Base-by-base conservation (phyloP, 2,329 filamentous ascomycete genomes). In the Beauveria brongniartii region DNA sequence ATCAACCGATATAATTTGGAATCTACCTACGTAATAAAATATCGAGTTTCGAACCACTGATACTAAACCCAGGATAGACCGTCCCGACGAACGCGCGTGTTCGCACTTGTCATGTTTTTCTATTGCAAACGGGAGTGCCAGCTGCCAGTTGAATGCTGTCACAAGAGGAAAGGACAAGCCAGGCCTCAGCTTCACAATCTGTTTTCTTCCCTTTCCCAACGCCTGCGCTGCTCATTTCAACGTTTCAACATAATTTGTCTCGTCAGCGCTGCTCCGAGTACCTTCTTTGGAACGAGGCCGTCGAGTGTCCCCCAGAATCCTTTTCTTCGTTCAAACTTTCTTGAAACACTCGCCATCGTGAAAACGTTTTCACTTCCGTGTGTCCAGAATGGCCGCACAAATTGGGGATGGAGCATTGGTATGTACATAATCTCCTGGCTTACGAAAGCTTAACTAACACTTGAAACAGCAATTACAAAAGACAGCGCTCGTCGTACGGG, bases 381-480 rank as follows among this genome's bases (percentile, higher is more conserved):
- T 20, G 37, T 4, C 40, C 22, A 41, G 8, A 48, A 59, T 59
- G 47, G 47, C 47, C n/a, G 22, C 16, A 28, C 9, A 34, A n/a
- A 2, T 2, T 3, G 41, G 22, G 5, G 58, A 61, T 61, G 20
- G 59, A 61, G 44, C 44, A 61, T 61, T 61, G 59, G 59, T 61
- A 48, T 26, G 28, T 20, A 9, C 14, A n/a, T 30, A 10, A 28
- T 28, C 16, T 26, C 22, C 37, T 34, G 12, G 18, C 8, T 9
- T 10, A 1, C 0, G 9, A 12, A 7, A 30, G 2, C 2, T 14
- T 9, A 9, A 48, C 14, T 44, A 51, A 51, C 43, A 12, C 26
- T 18, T 7, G 3, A 4, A 2, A 4, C 22, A 61, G 59, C 59
- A 61, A 61, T 61, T 61, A 54, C 5, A 41, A n/a, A 46, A 22